Evolutionary conservation across 2,329 filamentous ascomycete species (phyloP).

Genomic region (Fusarium liriodendri): DNA sequence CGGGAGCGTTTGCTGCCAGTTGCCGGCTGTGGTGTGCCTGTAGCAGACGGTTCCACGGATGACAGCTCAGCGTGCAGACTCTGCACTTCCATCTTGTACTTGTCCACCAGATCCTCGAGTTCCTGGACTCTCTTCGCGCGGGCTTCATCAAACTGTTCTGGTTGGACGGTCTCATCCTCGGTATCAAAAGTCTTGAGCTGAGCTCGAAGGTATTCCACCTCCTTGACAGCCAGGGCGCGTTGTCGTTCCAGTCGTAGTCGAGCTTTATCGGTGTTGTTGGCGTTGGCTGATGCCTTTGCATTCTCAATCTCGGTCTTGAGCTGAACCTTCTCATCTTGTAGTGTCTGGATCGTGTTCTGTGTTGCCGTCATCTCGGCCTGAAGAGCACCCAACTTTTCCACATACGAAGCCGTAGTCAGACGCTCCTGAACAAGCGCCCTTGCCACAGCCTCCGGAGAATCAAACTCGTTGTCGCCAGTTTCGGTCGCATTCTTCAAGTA

Average conservation of each 20-base stretch:
- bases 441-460: constrained; percentile 88
- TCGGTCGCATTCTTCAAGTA: constrained; percentile 79
- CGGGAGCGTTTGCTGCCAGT: constrained; percentile 73
- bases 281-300: constrained; percentile 64
- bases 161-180: constrained; percentile 88
- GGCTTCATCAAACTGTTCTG: constrained; percentile 80
- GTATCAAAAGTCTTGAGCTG: constrained; percentile 90
- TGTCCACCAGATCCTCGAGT: constrained; percentile 86
- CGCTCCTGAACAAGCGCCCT: constrained; percentile 86
- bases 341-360: constrained; percentile 76
- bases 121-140: constrained; percentile 81
- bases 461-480: constrained; percentile 77
- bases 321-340: constrained; percentile 76
- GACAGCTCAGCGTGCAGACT: constrained; percentile 79
- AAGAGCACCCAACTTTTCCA: constrained; percentile 82
- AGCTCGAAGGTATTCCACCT: constrained; percentile 92
- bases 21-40: constrained; percentile 51
- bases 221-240: constrained; percentile 85
- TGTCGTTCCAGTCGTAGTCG: constrained; percentile 86
- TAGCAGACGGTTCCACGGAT: constrained; percentile 63
- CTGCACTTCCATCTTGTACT: constrained; percentile 86
- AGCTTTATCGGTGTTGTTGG: constrained; percentile 70
- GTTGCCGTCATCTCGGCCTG: constrained; percentile 83
- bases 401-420: constrained; percentile 80
- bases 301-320: constrained; percentile 78